These are phyloP conservation scores for Pouteria campechiana DNA, from an alignment of 179 eudicot species.

Conservation along the genomic window DNA sequence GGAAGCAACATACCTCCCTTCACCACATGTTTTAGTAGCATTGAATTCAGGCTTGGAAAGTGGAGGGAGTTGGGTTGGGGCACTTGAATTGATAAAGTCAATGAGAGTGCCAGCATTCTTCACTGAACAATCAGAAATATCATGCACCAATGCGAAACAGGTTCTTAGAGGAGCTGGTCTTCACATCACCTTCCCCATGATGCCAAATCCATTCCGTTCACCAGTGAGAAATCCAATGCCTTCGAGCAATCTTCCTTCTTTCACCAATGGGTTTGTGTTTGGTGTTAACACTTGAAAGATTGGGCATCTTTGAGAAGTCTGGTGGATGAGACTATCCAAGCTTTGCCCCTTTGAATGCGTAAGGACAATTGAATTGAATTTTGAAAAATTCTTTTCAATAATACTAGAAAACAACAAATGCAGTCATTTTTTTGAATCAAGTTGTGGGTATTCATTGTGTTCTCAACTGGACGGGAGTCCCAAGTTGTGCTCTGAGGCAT, in stretches of 20 bases:
- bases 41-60: slow-evolving; percentile 27
- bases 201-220: slow-evolving; percentile 43
- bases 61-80: slow-evolving; percentile 23
- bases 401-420: no score
- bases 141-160: slow-evolving; percentile 36
- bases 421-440: no score
- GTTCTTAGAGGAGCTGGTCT: slow-evolving; percentile 31
- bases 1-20: slow-evolving; percentile 25
- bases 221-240: slow-evolving; percentile 21
- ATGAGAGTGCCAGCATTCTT: slow-evolving; percentile 23
- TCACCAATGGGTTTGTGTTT: slow-evolving; percentile 33
- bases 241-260: slow-evolving; percentile 32
- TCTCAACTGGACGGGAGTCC: no score
- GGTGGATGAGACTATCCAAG: no score
- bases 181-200: slow-evolving; percentile 27
- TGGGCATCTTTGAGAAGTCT: no score
- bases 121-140: slow-evolving; percentile 31
- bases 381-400: no score
- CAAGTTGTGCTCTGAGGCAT: no score
- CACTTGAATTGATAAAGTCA: slow-evolving; percentile 26
- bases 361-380: no score
- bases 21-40: slow-evolving; percentile 33
- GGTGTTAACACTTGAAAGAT: slow-evolving; percentile 39
- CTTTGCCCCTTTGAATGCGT: no score
- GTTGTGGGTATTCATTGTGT: no score